Evolutionary conservation across 495 filamentous ascomycete genomes (phyloP), one percentile per base, ranked within the genome.

Genomic region (Haplographium delicatum): DNA sequence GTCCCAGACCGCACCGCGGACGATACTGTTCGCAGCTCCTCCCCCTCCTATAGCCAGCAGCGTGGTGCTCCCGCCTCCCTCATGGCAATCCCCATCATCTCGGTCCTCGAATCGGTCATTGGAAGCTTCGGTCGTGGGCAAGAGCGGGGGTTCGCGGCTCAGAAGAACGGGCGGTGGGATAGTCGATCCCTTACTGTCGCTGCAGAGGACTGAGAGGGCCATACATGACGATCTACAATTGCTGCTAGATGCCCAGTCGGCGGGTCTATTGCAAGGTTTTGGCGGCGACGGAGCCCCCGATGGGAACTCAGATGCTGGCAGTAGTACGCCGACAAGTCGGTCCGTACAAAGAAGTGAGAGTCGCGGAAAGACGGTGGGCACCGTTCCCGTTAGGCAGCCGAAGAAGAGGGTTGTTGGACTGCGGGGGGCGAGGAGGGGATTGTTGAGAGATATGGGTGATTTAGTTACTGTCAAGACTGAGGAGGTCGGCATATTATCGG

Each of bases 171-270:
- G 11, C 16, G 19, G 34, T 13, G 34, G 23, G 24, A 26, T 37
- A 11, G 51, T 53, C 8, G 58, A 60, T 31, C 60, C 57, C 5
- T 41, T 63, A 13, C 30, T 58, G 3, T 47, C 5, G 3, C 34
- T 80, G 20, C 68, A 75, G 30, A 62, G 76, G 38, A 76, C 73
- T 46, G 78, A 84, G 50, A 71, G 63, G 20, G 68, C 79, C 44
- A 80, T 96, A 15, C 83, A 95, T 52, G 72, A 72, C 28, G 82
- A 90, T 39, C 74, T 97, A 4, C 91, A 97, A 64, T 62, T 69
- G 22, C 68, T 95, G 4, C 78, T 97, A 23, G 90, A 97, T 68
- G 85, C 86, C 0, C 91, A 97, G 67, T 83, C 84, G 38, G 78
- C 83, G 30, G 88, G 88, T 22, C 31, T 62, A 22, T n/a, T 61